These are phyloP conservation scores for Linum tenue DNA, from an alignment of 345 rosid genomes.

Conservation along the genomic window DNA sequence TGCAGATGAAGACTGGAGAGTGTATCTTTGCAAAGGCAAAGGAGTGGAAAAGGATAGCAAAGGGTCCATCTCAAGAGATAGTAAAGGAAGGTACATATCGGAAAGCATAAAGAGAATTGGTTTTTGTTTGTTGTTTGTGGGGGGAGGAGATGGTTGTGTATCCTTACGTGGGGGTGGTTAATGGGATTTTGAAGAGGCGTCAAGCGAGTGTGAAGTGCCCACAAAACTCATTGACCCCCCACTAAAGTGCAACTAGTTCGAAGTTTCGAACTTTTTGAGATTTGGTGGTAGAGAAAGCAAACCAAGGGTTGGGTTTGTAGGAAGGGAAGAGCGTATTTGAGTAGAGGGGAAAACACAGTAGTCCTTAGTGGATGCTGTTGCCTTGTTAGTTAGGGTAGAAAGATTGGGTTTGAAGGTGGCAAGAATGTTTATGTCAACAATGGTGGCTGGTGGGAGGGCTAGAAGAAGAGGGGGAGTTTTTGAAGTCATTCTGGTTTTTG, in stretches of 20 bases:
- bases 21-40: neutral
- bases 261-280: too few species aligned
- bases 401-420: too few species aligned
- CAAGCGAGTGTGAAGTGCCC: neutral
- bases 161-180: neutral
- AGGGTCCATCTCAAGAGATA: too few species aligned
- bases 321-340: neutral
- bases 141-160: neutral
- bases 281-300: neutral
- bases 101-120: neutral
- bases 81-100: neutral
- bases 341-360: neutral
- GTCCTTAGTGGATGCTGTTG: too few species aligned
- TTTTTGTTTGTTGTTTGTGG: neutral
- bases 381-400: too few species aligned
- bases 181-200: neutral
- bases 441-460: too few species aligned
- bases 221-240: neutral
- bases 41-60: neutral
- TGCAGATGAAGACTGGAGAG: neutral
- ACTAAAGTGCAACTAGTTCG: too few species aligned
- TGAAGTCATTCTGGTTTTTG: too few species aligned
- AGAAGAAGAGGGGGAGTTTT: too few species aligned
- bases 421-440: too few species aligned
- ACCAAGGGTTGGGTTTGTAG: neutral